Evolutionary conservation across 23 red algal species (phyloP), one percentile per base, ranked within the genome.

Genomic region (Gracilaria gracilis): DNA sequence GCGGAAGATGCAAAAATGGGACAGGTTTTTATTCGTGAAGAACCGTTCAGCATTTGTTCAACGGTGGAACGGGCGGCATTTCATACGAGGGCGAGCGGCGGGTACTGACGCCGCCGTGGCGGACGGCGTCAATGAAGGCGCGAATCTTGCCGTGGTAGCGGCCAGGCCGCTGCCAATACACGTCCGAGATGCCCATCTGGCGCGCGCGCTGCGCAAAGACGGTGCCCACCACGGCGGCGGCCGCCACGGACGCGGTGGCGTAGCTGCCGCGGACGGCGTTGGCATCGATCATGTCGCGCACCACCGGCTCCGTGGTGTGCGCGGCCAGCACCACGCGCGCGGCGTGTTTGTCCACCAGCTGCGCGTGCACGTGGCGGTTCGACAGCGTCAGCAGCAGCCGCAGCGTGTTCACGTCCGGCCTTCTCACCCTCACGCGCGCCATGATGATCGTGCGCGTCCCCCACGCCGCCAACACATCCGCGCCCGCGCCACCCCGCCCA

Each of bases 61-160:
- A 16, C 69, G 34, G 36, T 5, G 38, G 40, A n/a, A 37, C 42
- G 33, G 42, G 17, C 20, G 81, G 79, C 91, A 86, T 87, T 13
- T 85, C 58, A 16, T 36, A 9, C 50, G 81, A 32, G 23, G 81
- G 81, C 35, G 81, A 27, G 76, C 40, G 42, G 0, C 53, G 4
- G 34, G 88, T 82, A 17, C 67, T 0, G n/a, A 95, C 54, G 28
- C 93, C 93, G 31, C 51, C 81, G 35, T 75, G 66, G 37, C 93
- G 47, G 2, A 95, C 67, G 25, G 84, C 93, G 33, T 95, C 93
- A 27, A 91, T 64, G 74, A 95, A 95, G 19, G 93, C 93, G 57
- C 80, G 78, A 61, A 95, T 91, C 80, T 95, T 95, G 19, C 93
- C 93, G 72, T 95, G 93, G 57, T 91, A 95, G 12, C 87, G 83